phyloP scores from a whole-genome alignment of 768 basidiomycete species.

The Collybiopsis confluens region DNA sequence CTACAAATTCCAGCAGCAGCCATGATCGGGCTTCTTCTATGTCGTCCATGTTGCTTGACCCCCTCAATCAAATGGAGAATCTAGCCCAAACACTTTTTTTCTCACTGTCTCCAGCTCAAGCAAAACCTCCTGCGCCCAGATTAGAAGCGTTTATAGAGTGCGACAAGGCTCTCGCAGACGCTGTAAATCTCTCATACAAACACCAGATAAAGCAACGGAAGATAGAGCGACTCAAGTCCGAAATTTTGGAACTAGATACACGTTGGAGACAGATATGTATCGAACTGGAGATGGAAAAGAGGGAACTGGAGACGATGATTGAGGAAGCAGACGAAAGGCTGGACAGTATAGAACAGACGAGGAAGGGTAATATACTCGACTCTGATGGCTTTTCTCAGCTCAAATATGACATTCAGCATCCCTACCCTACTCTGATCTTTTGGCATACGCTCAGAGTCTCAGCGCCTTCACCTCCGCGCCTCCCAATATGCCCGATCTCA shows the following conservation, averaged over 20 bases:
- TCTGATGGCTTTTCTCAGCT: not conserved
- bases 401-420: conserved; percentile 41
- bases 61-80: conserved; percentile 56
- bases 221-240: conserved; percentile 68
- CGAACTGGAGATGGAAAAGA: conserved; percentile 61
- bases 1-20: not conserved
- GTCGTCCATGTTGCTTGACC: conserved; percentile 57
- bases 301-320: conserved; percentile 65
- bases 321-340: conserved; percentile 73
- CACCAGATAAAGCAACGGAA: conserved; percentile 76
- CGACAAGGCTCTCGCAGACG: conserved; percentile 62
- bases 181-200: conserved; percentile 57
- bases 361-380: conserved; percentile 68
- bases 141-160: conserved; percentile 54
- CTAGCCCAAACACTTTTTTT: conserved; percentile 69
- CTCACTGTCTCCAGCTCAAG: conserved; percentile 65
- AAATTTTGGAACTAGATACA: conserved; percentile 63
- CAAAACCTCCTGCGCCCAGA: conserved; percentile 58
- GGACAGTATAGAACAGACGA: conserved; percentile 66
- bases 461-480: conserved; percentile 87
- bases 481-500: conserved; percentile 78
- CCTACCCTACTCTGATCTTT: conserved; percentile 77
- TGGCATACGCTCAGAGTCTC: conserved; percentile 81
- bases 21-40: conserved; percentile 38
- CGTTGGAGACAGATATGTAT: conserved; percentile 67